phyloP scores from a whole-genome alignment of 2,329 filamentous ascomycete species.

The Xylaria sp. region DNA sequence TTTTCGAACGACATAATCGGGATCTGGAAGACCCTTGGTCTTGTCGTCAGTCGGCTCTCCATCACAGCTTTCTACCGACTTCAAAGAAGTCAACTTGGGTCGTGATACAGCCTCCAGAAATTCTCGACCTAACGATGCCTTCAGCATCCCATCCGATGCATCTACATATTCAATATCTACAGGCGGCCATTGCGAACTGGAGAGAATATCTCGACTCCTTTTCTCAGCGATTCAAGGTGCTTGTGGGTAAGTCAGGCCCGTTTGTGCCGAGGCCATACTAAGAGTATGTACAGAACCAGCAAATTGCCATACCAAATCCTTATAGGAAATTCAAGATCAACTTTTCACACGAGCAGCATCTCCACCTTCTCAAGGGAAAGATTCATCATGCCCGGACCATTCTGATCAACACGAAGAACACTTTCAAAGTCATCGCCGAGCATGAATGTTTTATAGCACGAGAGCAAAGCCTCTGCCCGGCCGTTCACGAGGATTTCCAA shows the following conservation, averaged over 20 bases:
- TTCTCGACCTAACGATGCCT: too few species aligned
- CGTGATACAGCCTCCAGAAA: slow-evolving; percentile 31
- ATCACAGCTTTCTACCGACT: slow-evolving; percentile 14
- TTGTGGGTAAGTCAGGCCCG: too few species aligned
- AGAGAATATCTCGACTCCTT: too few species aligned
- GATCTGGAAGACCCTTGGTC: slow-evolving; percentile 34
- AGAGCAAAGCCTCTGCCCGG: not conserved
- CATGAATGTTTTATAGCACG: slow-evolving; percentile 9
- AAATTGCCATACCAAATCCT: too few species aligned
- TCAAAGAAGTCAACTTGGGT: slow-evolving; percentile 19
- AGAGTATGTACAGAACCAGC: too few species aligned
- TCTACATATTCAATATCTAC: too few species aligned
- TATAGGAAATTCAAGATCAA: too few species aligned
- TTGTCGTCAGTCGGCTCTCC: slow-evolving; percentile 33
- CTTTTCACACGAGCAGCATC: slow-evolving; percentile 21
- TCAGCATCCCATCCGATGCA: too few species aligned
- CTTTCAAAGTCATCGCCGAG: slow-evolving; percentile 1
- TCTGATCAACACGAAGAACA: slow-evolving; percentile 16
- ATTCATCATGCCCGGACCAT: slow-evolving; percentile 18
- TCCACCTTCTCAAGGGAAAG: slow-evolving; percentile 23
- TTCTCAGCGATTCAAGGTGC: too few species aligned
- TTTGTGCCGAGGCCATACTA: too few species aligned
- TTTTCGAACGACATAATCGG: slow-evolving; percentile 34
- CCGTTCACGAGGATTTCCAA: slow-evolving; percentile 18
- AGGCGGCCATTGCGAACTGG: too few species aligned